Evolutionary conservation across 176 grass and related monocot genomes (phyloP).

Genomic region (Rhynchospora breviuscula): DNA sequence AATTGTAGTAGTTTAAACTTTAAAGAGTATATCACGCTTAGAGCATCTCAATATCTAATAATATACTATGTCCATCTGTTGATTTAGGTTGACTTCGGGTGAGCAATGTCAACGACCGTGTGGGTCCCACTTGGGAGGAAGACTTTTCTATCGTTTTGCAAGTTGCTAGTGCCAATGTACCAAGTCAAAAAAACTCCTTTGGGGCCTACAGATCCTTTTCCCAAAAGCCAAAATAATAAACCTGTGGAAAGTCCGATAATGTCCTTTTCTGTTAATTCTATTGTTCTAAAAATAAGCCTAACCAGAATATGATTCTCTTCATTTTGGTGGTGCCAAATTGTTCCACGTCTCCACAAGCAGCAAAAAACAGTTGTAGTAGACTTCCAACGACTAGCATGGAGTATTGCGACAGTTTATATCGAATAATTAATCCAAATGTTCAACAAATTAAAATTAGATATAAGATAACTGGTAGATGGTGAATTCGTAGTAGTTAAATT

Average conservation of each 20-base stretch:
- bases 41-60: background rate
- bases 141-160: background rate
- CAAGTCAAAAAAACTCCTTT: background rate
- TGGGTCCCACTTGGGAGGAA: background rate
- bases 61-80: background rate
- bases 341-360: too few relatives aligned
- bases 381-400: too few relatives aligned
- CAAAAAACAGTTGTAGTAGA: too few relatives aligned
- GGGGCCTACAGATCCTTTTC: too few relatives aligned
- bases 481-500: too few relatives aligned
- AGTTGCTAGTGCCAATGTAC: background rate
- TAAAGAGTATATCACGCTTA: background rate
- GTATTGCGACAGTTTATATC: too few relatives aligned
- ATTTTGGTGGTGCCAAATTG: too few relatives aligned
- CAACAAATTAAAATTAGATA: too few relatives aligned
- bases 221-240: background rate
- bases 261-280: background rate
- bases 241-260: background rate
- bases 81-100: background rate
- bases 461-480: too few relatives aligned
- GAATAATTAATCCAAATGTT: too few relatives aligned
- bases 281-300: too few relatives aligned
- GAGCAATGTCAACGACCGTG: background rate
- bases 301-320: too few relatives aligned
- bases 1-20: background rate